Evolutionary conservation across 2,329 filamentous ascomycete species (phyloP).

Genomic region (Aspergillus persii): DNA sequence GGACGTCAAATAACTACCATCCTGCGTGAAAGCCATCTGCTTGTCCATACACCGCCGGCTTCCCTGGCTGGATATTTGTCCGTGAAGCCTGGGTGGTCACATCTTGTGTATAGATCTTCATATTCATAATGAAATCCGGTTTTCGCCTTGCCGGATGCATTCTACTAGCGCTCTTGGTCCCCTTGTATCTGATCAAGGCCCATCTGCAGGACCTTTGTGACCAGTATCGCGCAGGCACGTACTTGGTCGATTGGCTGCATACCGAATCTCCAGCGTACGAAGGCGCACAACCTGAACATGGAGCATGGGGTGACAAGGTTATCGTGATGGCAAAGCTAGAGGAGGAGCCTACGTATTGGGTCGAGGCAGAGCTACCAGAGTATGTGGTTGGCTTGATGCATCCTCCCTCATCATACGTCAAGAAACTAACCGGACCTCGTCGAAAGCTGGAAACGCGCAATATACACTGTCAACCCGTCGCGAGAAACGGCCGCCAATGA

Average conservation of each 20-base stretch:
- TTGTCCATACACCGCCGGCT: background rate
- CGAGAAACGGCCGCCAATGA: constrained; percentile 20
- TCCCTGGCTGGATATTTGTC: background rate
- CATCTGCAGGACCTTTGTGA: constrained; percentile 34
- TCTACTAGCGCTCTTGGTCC: constrained; percentile 23
- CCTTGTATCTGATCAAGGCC: constrained; percentile 30
- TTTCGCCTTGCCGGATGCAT: constrained; percentile 27
- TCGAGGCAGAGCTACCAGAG: constrained; percentile 45
- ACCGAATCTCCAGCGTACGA: constrained; percentile 11
- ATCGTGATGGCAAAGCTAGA: constrained; percentile 47
- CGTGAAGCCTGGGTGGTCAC: background rate
- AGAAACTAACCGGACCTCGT: background rate
- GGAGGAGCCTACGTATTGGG: constrained; percentile 47
- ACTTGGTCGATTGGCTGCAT: constrained; percentile 32
- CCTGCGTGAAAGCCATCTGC: background rate
- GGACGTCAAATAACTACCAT: too few species aligned
- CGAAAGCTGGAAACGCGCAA: constrained; percentile 45
- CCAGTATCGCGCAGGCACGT: constrained; percentile 37
- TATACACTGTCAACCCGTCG: constrained; percentile 44
- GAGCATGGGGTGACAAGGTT: constrained; percentile 34
- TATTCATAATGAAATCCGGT: constrained; percentile 30
- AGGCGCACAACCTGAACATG: constrained; percentile 2
- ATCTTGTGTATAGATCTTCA: background rate
- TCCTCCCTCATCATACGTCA: background rate
- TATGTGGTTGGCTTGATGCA: constrained; percentile 22